phyloP scores from a whole-genome alignment of 345 rosid genomes.

The Syzygium oleosum region DNA sequence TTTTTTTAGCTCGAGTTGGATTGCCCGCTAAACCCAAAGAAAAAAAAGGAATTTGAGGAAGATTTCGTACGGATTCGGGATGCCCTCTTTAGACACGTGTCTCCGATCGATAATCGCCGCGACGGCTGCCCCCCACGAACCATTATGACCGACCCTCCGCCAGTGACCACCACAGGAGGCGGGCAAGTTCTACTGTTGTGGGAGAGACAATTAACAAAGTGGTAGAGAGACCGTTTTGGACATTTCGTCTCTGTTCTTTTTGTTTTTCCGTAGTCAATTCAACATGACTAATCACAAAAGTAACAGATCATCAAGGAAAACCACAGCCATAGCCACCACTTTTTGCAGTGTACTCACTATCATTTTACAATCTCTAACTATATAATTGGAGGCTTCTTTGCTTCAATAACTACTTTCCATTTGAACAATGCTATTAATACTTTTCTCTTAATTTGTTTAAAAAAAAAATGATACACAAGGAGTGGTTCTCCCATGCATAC shows the following conservation, averaged over 20 bases:
- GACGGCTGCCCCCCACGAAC: too few relatives aligned
- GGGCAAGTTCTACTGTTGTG: background rate
- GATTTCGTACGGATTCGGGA: background rate
- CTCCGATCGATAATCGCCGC: background rate
- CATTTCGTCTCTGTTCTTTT: background rate
- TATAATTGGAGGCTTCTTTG: background rate
- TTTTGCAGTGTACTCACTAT: background rate
- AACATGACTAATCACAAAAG: background rate
- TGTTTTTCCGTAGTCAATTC: background rate
- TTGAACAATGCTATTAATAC: background rate
- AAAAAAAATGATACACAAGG: background rate
- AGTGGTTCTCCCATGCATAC: background rate
- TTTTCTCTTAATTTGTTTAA: background rate
- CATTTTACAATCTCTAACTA: background rate
- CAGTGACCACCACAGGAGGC: rapidly evolving
- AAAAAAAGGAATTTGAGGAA: background rate
- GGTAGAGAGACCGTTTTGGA: background rate
- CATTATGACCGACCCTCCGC: background rate
- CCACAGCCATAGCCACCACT: background rate
- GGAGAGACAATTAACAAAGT: background rate
- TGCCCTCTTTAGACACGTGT: background rate
- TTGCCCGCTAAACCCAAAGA: background rate
- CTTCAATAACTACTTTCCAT: background rate
- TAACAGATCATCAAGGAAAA: background rate
- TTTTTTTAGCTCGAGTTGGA: background rate